Evolutionary conservation across 805 yeast genomes (phyloP).

Genomic region (Kuraishia molischiana): DNA sequence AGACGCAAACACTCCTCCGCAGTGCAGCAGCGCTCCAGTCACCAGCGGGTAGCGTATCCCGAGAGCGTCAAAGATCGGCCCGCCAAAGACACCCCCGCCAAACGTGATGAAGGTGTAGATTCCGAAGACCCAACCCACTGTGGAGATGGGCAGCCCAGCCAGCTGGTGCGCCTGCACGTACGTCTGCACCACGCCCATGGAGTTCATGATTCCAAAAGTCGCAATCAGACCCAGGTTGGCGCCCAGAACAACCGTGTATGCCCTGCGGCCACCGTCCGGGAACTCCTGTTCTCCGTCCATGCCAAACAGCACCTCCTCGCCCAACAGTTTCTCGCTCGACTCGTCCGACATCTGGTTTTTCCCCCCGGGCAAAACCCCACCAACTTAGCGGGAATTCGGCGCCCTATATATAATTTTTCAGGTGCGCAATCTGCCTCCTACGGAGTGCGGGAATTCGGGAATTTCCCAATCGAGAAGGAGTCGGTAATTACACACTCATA

Average conservation of each 20-base stretch:
- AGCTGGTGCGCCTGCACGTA: conserved; percentile 52
- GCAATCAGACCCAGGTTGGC: conserved; percentile 29
- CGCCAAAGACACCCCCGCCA: conserved; percentile 19
- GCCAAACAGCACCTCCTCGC: background rate
- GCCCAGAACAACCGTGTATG: conserved; percentile 30
- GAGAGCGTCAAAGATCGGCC: conserved; percentile 49
- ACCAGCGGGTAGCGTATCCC: conserved; percentile 39
- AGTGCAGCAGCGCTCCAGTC: conserved; percentile 31
- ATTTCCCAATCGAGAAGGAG: too few relatives aligned
- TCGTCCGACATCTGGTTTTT: too few relatives aligned
- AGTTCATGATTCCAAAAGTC: conserved; percentile 43
- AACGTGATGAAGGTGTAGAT: conserved; percentile 38
- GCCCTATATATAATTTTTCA: too few relatives aligned
- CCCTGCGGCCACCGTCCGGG: conserved; percentile 30
- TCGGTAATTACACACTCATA: too few relatives aligned
- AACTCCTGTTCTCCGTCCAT: conserved; percentile 5
- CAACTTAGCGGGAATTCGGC: too few relatives aligned
- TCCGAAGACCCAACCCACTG: conserved; percentile 60
- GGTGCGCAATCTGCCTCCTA: too few relatives aligned
- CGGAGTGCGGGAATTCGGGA: too few relatives aligned
- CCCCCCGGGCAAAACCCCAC: too few relatives aligned
- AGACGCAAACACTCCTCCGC: conserved; percentile 43
- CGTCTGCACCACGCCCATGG: conserved; percentile 53
- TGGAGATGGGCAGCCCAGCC: conserved; percentile 28
- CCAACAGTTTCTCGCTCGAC: background rate